Conservation (phyloP, 768 basidiomycete genomes). For the Agaricus subrufescens region DNA sequence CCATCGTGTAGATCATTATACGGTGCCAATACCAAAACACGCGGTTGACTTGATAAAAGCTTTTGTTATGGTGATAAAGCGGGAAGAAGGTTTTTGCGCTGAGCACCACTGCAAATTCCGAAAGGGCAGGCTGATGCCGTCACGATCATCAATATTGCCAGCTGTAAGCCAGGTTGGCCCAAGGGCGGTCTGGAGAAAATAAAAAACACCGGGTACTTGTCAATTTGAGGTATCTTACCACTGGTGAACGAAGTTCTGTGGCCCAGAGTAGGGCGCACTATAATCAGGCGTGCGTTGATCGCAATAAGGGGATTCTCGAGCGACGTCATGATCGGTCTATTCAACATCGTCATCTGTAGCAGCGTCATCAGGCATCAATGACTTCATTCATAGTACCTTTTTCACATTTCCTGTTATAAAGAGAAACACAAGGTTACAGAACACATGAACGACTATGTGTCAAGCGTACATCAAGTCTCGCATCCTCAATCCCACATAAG, state of each 20-base stretch:
- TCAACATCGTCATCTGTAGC: background rate
- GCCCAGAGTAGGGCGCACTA: background rate
- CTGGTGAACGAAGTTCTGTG: no score
- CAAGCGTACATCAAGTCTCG: slow-evolving; percentile 3
- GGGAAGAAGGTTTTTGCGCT: background rate
- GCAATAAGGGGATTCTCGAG: background rate
- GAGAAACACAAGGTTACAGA: background rate
- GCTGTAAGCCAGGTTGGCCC: no score
- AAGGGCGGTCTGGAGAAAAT: no score
- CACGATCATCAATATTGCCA: no score
- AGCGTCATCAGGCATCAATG: background rate
- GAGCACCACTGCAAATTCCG: no score
- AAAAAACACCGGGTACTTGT: no score
- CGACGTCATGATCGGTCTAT: slow-evolving; percentile 3
- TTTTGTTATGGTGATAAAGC: background rate
- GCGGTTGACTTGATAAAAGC: no score
- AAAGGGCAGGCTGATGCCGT: no score
- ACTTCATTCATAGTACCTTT: slow-evolving; percentile 5
- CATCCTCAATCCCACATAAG: slow-evolving; percentile 1
- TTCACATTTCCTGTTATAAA: background rate
- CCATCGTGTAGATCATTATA: no score
- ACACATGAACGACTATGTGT: background rate
- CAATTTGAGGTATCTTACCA: no score
- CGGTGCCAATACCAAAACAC: no score
- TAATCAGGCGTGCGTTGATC: background rate